Conservation (phyloP, 2,329 filamentous ascomycete genomes). For the Aspergillus novoparasiticus region DNA sequence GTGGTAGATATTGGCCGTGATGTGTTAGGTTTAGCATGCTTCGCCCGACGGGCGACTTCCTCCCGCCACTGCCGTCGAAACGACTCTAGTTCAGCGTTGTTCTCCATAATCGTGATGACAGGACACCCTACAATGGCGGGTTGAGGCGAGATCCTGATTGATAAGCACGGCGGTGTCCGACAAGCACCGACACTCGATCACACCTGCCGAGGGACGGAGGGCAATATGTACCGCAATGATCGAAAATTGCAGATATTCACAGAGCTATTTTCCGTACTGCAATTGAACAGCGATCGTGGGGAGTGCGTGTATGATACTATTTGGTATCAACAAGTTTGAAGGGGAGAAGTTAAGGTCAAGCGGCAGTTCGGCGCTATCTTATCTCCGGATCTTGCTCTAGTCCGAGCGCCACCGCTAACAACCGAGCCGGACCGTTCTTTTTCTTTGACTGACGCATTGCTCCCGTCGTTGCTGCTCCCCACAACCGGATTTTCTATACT, state of each 20-base stretch:
- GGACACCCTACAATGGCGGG: conserved; percentile 23
- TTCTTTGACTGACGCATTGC: conserved; percentile 24
- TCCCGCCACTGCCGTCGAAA: conserved; percentile 86
- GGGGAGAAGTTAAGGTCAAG: neutral
- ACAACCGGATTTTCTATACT: conserved; percentile 7
- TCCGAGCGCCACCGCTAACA: conserved; percentile 28
- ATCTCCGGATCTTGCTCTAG: conserved; percentile 21
- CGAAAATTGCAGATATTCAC: neutral
- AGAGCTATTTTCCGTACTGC: neutral
- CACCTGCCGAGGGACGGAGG: neutral
- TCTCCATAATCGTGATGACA: conserved; percentile 36
- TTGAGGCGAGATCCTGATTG: conserved; percentile 20
- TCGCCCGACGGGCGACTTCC: conserved; percentile 65
- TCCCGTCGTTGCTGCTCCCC: conserved; percentile 5
- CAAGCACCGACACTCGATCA: neutral
- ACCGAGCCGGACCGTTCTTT: conserved; percentile 22
- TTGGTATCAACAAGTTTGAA: neutral
- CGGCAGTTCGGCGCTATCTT: conserved; percentile 10
- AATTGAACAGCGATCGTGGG: neutral
- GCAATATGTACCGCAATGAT: neutral
- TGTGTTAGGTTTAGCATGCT: conserved; percentile 17
- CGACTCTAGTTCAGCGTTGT: conserved; percentile 74
- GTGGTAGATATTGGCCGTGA: conserved; percentile 17
- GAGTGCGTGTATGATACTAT: neutral
- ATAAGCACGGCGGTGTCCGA: conserved; percentile 22